Evolutionary conservation across 495 filamentous ascomycete species (phyloP).

Genomic region (Tuber calosporum): DNA sequence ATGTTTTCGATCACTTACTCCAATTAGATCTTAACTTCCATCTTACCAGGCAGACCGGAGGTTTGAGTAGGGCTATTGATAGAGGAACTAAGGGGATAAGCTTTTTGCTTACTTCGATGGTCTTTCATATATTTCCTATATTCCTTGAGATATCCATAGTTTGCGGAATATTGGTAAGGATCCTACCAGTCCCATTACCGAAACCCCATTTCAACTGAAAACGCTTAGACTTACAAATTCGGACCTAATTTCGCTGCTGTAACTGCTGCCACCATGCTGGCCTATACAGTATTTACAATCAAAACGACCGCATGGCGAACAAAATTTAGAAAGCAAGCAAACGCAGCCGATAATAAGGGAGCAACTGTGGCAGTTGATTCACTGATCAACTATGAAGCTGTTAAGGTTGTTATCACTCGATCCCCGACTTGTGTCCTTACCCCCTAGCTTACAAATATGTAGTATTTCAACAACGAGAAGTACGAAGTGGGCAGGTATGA

Average conservation of each 20-base stretch:
- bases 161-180: constrained; percentile 69
- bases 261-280: constrained; percentile 82
- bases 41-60: constrained; percentile 85
- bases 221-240: constrained; percentile 78
- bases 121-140: constrained; percentile 93
- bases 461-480: constrained; percentile 96
- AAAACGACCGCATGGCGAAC: constrained; percentile 93
- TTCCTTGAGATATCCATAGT: constrained; percentile 91
- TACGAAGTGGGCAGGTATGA: constrained; percentile 90
- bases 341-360: constrained; percentile 90
- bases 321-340: constrained; percentile 87
- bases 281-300: constrained; percentile 91
- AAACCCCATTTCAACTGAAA: constrained; percentile 4
- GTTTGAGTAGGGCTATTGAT: constrained; percentile 88
- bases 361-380: constrained; percentile 94
- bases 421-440: neutral
- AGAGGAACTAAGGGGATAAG: constrained; percentile 96
- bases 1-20: constrained; percentile 86
- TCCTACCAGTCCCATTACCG: constrained; percentile 17
- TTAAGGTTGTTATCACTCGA: constrained; percentile 52
- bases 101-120: constrained; percentile 93
- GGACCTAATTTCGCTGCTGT: constrained; percentile 85
- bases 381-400: constrained; percentile 95
- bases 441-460: neutral
- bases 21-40: constrained; percentile 90